Evolutionary conservation across 139 green algal genomes (phyloP).

Genomic region (Desmodesmus armatus): DNA sequence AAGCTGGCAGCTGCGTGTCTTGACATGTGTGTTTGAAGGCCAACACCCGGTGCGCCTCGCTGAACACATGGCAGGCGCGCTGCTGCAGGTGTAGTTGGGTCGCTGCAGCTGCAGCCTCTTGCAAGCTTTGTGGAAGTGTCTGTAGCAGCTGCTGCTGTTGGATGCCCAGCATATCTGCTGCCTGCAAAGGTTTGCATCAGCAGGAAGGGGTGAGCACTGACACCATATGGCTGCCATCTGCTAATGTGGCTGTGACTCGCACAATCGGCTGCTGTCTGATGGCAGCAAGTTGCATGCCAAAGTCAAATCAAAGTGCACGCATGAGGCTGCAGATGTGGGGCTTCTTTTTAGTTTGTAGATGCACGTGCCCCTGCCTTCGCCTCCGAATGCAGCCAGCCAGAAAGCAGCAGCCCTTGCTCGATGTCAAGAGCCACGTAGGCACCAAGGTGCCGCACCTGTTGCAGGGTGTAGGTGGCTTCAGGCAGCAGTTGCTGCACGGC

Average conservation of each 20-base stretch:
- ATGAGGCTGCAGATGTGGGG: no score
- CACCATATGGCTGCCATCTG: no score
- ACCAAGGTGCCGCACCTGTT: constrained; percentile 6
- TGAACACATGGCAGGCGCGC: constrained; percentile 84
- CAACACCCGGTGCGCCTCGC: constrained; percentile 81
- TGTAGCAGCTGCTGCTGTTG: background rate
- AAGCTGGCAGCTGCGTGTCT: background rate
- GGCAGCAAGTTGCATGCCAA: no score
- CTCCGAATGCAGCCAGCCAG: no score
- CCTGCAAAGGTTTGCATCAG: no score
- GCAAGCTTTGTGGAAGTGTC: constrained; percentile 11
- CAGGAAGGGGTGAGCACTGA: no score
- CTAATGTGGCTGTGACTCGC: background rate
- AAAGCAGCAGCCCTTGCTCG: no score
- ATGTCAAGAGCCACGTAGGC: no score
- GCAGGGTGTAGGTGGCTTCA: background rate
- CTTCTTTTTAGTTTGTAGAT: no score
- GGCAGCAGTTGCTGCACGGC: constrained; percentile 40
- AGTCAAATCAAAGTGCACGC: no score
- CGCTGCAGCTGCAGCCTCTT: constrained; percentile 4
- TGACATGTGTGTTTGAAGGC: constrained; percentile 75
- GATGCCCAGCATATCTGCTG: background rate
- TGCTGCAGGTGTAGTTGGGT: constrained; percentile 69
- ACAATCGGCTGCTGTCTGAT: background rate
- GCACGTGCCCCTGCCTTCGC: no score